A percentile compares a stretch with the other conserved stretches of the same genome.
Evolutionary conservation across 2,329 filamentous ascomycete species (phyloP).

Genomic region (Alternaria consortialis): DNA sequence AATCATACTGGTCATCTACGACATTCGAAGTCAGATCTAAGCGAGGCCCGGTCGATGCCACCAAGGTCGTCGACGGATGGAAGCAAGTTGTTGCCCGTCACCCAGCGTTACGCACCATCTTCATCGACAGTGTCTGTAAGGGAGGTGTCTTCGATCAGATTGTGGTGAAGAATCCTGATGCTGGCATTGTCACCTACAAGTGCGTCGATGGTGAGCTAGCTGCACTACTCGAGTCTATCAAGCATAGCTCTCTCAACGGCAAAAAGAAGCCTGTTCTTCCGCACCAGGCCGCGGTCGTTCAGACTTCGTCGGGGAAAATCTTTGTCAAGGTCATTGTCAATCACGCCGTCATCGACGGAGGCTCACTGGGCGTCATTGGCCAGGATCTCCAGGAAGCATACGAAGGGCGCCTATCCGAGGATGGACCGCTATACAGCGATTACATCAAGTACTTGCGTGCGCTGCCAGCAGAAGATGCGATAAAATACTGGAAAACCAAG

Average conservation of each 20-base stretch:
- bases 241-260: constrained; percentile 38
- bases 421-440: constrained; percentile 46
- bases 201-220: constrained; percentile 37
- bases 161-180: constrained; percentile 38
- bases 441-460: constrained; percentile 46
- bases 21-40: constrained; percentile 41
- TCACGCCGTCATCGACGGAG: constrained; percentile 48
- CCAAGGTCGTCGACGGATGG: constrained; percentile 38
- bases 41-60: constrained; percentile 31
- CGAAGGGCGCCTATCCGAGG: constrained; percentile 31
- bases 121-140: constrained; percentile 47
- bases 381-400: constrained; percentile 45
- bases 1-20: constrained; percentile 43
- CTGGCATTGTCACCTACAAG: constrained; percentile 31
- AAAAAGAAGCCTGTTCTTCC: constrained; percentile 44
- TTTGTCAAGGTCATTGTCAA: constrained; percentile 49
- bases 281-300: constrained; percentile 43
- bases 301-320: constrained; percentile 39
- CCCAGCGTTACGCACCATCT: constrained; percentile 44
- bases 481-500: constrained; percentile 45
- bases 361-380: constrained; percentile 41
- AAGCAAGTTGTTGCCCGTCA: constrained; percentile 45
- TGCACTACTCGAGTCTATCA: constrained; percentile 35
- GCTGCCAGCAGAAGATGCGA: constrained; percentile 28
- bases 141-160: constrained; percentile 50